These are phyloP conservation scores for Stipa capillata DNA, from an alignment of 176 grass and related monocot species.

Conservation along the genomic window DNA sequence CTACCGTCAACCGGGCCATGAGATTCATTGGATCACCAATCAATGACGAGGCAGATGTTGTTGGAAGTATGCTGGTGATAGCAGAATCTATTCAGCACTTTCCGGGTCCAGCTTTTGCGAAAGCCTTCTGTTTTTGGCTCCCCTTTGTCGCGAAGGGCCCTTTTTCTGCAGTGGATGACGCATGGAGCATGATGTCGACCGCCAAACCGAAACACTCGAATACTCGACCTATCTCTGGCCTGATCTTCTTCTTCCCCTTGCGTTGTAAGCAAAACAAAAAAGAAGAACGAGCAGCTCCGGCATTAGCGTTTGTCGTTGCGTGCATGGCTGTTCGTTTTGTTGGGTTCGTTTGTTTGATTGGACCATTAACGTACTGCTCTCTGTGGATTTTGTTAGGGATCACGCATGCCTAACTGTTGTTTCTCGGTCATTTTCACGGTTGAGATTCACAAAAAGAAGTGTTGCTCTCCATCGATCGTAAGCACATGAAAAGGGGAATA, in stretches of 20 bases:
- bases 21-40: no score
- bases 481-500: no score
- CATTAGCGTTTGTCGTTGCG: neutral
- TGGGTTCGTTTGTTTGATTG: neutral
- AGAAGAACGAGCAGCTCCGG: neutral
- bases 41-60: neutral
- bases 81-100: constrained; percentile 14
- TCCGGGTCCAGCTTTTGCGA: constrained; percentile 10
- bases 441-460: no score
- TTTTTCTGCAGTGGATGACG: neutral
- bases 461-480: no score
- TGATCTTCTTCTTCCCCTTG: neutral
- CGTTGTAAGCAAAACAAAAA: neutral
- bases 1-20: no score
- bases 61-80: neutral
- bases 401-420: neutral
- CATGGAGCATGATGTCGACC: constrained; percentile 3
- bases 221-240: neutral
- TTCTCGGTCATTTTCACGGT: constrained; percentile 16
- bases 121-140: neutral
- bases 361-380: neutral
- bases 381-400: neutral
- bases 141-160: neutral
- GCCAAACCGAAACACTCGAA: neutral
- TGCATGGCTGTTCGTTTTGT: neutral